Evolutionary conservation across 2,329 filamentous ascomycete genomes (phyloP).

Genomic region (Aspergillus sp.): DNA sequence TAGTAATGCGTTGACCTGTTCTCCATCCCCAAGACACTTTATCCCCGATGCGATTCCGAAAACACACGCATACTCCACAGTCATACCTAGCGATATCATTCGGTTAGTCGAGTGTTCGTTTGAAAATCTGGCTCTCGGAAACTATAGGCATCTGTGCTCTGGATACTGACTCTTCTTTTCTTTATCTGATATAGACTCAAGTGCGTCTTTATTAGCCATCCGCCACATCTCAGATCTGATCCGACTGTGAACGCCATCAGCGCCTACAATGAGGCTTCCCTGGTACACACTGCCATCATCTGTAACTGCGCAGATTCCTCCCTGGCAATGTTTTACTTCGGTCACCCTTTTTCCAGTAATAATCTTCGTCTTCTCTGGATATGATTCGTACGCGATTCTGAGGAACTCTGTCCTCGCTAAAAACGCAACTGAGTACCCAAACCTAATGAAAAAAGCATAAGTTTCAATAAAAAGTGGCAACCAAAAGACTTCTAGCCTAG

Average conservation of each 20-base stretch:
- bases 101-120: neutral
- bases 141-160: neutral
- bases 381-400: conserved; percentile 21
- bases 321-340: conserved; percentile 22
- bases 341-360: conserved; percentile 29
- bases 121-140: neutral
- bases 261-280: neutral
- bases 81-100: conserved; percentile 13
- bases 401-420: conserved; percentile 23
- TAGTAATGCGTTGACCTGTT: conserved; percentile 19
- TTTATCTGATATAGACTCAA: neutral
- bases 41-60: conserved; percentile 29
- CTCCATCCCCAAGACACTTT: conserved; percentile 14
- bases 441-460: conserved; percentile 5
- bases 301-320: conserved; percentile 19
- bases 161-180: conserved; percentile 10
- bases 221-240: conserved; percentile 33
- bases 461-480: neutral
- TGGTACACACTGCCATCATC: neutral
- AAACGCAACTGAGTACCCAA: conserved; percentile 20
- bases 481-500: neutral
- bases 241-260: conserved; percentile 3
- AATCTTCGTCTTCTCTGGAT: conserved; percentile 31
- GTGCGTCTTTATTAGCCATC: conserved; percentile 8
- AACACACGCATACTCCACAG: conserved; percentile 29